Conservation (phyloP, 768 basidiomycete genomes). For the Auriscalpium vulgare region DNA sequence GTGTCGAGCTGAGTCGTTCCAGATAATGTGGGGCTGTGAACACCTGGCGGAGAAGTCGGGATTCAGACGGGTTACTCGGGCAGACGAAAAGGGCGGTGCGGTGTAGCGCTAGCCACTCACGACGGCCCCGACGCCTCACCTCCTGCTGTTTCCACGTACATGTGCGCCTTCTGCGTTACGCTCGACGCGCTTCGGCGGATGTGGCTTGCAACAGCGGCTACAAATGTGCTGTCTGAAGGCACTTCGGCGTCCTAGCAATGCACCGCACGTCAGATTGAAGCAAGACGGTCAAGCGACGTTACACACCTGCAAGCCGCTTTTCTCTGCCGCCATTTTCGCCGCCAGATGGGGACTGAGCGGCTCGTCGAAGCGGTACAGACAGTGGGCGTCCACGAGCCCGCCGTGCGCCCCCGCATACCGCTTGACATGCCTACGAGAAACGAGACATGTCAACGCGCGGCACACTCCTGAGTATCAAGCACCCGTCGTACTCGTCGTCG, state of each 20-base stretch:
- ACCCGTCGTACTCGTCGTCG: slow-evolving; percentile 59
- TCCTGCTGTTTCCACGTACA: slow-evolving; percentile 94
- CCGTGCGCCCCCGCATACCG: slow-evolving; percentile 37
- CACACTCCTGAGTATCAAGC: background rate
- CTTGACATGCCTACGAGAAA: slow-evolving; percentile 50
- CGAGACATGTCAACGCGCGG: background rate
- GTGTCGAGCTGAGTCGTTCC: slow-evolving; percentile 79
- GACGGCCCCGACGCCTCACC: slow-evolving; percentile 42
- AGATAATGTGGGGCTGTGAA: slow-evolving; percentile 83
- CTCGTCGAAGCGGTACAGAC: slow-evolving; percentile 77
- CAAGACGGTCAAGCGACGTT: background rate
- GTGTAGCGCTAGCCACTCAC: slow-evolving; percentile 6
- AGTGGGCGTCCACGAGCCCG: slow-evolving; percentile 47
- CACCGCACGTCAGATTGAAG: background rate
- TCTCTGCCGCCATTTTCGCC: slow-evolving; percentile 39
- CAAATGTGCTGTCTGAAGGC: slow-evolving; percentile 60
- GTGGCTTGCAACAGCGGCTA: slow-evolving; percentile 54
- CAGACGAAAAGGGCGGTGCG: background rate
- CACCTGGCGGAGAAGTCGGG: slow-evolving; percentile 41
- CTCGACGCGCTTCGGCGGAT: slow-evolving; percentile 45
- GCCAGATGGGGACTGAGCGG: slow-evolving; percentile 95
- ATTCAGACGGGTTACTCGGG: background rate
- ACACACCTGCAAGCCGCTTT: slow-evolving; percentile 24
- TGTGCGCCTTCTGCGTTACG: slow-evolving; percentile 32
- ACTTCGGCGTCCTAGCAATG: slow-evolving; percentile 16